Percentiles rank a stretch among this genome's conserved stretches.
These are phyloP conservation scores for Scedosporium dehoogii DNA, from an alignment of 2,329 filamentous ascomycete species.

Conservation along the genomic window DNA sequence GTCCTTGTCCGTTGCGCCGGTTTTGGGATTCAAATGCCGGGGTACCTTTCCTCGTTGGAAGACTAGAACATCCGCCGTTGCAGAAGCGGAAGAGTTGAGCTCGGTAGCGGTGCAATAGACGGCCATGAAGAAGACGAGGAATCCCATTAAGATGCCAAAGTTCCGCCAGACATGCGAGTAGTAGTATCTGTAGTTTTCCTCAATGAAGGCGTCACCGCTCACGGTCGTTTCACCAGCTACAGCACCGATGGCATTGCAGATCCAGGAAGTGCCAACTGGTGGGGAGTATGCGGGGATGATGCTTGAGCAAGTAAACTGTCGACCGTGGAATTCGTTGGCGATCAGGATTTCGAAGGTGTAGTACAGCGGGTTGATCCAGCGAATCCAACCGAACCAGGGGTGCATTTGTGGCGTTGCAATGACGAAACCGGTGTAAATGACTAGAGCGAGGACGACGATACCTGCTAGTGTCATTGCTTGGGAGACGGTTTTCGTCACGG, in stretches of 20 bases:
- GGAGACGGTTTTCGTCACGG: constrained; percentile 55
- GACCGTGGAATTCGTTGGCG: constrained; percentile 60
- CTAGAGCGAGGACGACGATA: constrained; percentile 47
- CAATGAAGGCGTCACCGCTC: constrained; percentile 52
- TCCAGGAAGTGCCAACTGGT: constrained; percentile 33
- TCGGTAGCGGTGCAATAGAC: constrained; percentile 56
- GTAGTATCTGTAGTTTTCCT: constrained; percentile 43
- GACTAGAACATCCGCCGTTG: constrained; percentile 59
- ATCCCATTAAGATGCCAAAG: constrained; percentile 56
- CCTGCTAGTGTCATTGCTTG: constrained; percentile 45
- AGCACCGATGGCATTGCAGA: constrained; percentile 45
- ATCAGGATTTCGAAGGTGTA: constrained; percentile 67
- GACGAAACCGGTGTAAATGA: constrained; percentile 51
- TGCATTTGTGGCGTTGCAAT: constrained; percentile 48
- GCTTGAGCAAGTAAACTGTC: constrained; percentile 43
- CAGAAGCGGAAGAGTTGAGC: constrained; percentile 51
- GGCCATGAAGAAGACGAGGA: constrained; percentile 53
- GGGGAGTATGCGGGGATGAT: constrained; percentile 37
- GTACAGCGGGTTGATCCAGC: constrained; percentile 62
- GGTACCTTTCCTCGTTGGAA: constrained; percentile 49
- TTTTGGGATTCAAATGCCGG: constrained; percentile 21
- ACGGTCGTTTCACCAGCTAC: constrained; percentile 42
- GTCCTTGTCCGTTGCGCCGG: constrained; percentile 19
- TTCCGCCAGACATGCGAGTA: constrained; percentile 56
- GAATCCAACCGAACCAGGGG: constrained; percentile 67